A percentile compares a stretch with the other conserved stretches of the same genome.
phyloP scores from a whole-genome alignment of 805 yeast species.

The Lipomyces kockii region DNA sequence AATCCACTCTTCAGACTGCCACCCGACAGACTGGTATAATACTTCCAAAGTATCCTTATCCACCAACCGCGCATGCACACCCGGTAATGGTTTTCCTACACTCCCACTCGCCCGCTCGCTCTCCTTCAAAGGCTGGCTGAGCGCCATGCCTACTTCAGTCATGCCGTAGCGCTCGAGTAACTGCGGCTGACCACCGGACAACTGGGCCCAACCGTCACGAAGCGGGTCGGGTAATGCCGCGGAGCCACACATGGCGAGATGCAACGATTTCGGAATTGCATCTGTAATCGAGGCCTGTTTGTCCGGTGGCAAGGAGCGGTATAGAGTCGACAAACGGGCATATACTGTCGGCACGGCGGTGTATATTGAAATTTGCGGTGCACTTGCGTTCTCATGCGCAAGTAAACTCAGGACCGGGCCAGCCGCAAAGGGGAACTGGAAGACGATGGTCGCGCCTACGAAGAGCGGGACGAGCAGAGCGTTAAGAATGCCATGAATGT shows the following conservation, averaged over 20 bases:
- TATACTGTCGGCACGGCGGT: slow-evolving; percentile 48
- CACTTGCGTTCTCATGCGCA: slow-evolving; percentile 34
- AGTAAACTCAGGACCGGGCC: slow-evolving; percentile 37
- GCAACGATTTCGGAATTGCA: slow-evolving; percentile 35
- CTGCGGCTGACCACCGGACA: slow-evolving; percentile 42
- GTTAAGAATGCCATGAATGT: slow-evolving; percentile 46
- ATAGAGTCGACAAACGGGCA: slow-evolving; percentile 39
- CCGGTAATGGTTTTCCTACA: slow-evolving; percentile 45
- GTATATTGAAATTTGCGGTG: slow-evolving; percentile 42
- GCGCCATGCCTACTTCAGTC: slow-evolving; percentile 48
- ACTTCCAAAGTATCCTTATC: slow-evolving; percentile 39
- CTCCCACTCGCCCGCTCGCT: slow-evolving; percentile 40
- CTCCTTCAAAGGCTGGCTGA: slow-evolving; percentile 42
- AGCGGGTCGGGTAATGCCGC: slow-evolving; percentile 46
- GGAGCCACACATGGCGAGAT: slow-evolving; percentile 46
- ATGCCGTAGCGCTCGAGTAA: slow-evolving; percentile 46
- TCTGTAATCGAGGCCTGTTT: slow-evolving; percentile 30
- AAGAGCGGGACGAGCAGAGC: slow-evolving; percentile 43
- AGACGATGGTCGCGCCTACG: slow-evolving; percentile 44
- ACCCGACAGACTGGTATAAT: slow-evolving; percentile 34
- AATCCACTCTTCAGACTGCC: slow-evolving; percentile 34
- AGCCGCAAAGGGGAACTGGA: slow-evolving; percentile 44
- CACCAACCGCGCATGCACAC: slow-evolving; percentile 42
- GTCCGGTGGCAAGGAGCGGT: slow-evolving; percentile 28
- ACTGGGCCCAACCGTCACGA: slow-evolving; percentile 41